These are phyloP conservation scores for Phaeosphaeria sp. DNA, from an alignment of 2,329 filamentous ascomycete genomes.

Conservation along the genomic window DNA sequence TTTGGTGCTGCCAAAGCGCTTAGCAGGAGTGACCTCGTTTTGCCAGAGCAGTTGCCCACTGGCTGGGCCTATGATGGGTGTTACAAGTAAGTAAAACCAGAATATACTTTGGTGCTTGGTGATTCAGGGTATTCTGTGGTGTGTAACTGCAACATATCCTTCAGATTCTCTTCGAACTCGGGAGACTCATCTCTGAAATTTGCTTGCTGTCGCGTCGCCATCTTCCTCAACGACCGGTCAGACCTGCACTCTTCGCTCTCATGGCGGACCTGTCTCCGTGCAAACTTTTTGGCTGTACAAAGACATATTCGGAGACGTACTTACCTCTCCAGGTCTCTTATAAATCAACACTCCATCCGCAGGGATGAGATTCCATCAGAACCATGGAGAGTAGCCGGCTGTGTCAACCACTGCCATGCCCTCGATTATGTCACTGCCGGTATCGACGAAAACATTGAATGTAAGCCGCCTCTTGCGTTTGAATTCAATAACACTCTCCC, in stretches of 20 bases:
- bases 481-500: background rate
- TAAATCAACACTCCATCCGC: conserved; percentile 20
- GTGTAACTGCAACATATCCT: too few species aligned
- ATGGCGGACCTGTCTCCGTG: too few species aligned
- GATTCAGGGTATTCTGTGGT: too few species aligned
- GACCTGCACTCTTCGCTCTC: too few species aligned
- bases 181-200: too few species aligned
- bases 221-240: too few species aligned
- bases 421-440: conserved; percentile 39
- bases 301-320: background rate
- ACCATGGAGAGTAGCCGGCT: conserved; percentile 36
- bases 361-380: conserved; percentile 13
- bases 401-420: conserved; percentile 33
- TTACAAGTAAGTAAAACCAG: conserved; percentile 25
- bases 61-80: conserved; percentile 38
- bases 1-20: background rate
- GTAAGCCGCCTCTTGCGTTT: conserved; percentile 7
- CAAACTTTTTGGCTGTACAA: background rate
- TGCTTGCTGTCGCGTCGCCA: too few species aligned
- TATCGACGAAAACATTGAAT: conserved; percentile 40
- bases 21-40: background rate
- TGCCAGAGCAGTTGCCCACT: background rate
- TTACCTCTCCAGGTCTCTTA: conserved; percentile 12
- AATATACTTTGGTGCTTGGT: too few species aligned
- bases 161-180: too few species aligned